phyloP scores from a whole-genome alignment of 2,329 filamentous ascomycete species.

The Cladosporium sp. region DNA sequence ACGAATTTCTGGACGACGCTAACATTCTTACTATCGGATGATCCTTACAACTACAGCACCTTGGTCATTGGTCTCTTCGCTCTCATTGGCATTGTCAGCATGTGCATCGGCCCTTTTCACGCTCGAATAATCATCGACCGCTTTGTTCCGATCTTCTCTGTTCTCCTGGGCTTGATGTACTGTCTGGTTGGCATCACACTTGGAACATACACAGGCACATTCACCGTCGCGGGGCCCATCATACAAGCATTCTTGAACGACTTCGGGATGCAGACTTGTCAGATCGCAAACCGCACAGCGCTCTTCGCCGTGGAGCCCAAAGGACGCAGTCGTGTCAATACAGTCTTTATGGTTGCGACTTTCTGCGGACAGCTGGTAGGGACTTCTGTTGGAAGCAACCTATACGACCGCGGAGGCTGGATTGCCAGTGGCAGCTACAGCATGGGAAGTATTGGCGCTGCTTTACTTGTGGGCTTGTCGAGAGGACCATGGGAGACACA shows the following conservation, averaged over 20 bases:
- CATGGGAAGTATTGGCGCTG: conserved; percentile 50
- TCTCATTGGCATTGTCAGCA: conserved; percentile 68
- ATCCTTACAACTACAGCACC: conserved; percentile 65
- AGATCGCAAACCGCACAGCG: conserved; percentile 67
- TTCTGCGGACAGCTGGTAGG: conserved; percentile 75
- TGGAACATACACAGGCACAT: conserved; percentile 64
- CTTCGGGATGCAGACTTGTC: conserved; percentile 66
- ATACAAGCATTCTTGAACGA: conserved; percentile 69
- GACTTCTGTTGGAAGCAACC: conserved; percentile 48
- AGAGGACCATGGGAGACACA: conserved; percentile 54
- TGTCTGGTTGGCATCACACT: conserved; percentile 60
- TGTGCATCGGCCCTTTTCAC: conserved; percentile 65
- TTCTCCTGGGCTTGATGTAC: conserved; percentile 58
- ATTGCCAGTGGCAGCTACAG: conserved; percentile 53
- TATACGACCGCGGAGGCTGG: conserved; percentile 57
- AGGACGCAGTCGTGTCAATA: conserved; percentile 72
- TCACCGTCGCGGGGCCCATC: conserved; percentile 66
- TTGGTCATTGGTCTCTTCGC: conserved; percentile 73
- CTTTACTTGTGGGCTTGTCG: conserved; percentile 38
- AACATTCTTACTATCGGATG: conserved; percentile 69
- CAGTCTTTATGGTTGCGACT: conserved; percentile 72
- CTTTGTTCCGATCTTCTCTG: conserved; percentile 64
- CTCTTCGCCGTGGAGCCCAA: conserved; percentile 70
- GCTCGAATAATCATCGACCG: conserved; percentile 66
- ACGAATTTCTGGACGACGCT: conserved; percentile 71